These are phyloP conservation scores for Backusella australiensis DNA, from an alignment of 192 early-diverging fungal genomes.

Conservation along the genomic window DNA sequence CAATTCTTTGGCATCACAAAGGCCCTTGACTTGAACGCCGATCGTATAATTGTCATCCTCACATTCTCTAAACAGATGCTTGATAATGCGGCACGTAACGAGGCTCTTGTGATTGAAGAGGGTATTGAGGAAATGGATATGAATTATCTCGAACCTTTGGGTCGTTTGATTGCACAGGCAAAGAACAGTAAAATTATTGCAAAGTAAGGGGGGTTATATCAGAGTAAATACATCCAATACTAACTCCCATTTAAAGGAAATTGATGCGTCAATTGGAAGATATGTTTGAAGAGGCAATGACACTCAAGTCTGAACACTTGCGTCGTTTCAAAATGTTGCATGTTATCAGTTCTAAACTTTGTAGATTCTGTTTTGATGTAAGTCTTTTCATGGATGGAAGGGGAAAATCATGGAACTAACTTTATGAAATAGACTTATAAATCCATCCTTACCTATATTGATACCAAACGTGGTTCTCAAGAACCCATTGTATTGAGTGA, in stretches of 20 bases:
- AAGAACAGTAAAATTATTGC: constrained; percentile 56
- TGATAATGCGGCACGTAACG: constrained; percentile 26
- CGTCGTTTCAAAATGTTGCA: constrained; percentile 45
- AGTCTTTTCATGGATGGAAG: neutral
- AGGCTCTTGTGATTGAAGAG: constrained; percentile 26
- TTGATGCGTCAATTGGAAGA: constrained; percentile 65
- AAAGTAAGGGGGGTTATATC: constrained; percentile 26
- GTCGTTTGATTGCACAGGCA: constrained; percentile 38
- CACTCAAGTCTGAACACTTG: constrained; percentile 44
- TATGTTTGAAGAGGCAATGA: constrained; percentile 41
- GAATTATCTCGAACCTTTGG: constrained; percentile 44
- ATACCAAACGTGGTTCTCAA: constrained; percentile 43
- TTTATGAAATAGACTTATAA: constrained; percentile 23
- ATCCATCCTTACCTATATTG: constrained; percentile 38
- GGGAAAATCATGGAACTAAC: too few relatives aligned
- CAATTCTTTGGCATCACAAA: constrained; percentile 47
- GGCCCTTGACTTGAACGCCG: constrained; percentile 59
- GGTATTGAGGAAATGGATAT: constrained; percentile 38
- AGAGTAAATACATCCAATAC: neutral
- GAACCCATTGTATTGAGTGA: constrained; percentile 34
- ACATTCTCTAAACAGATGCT: constrained; percentile 40
- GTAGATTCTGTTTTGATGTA: constrained; percentile 47
- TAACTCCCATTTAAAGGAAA: constrained; percentile 41
- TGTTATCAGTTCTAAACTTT: constrained; percentile 43
- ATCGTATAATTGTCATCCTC: constrained; percentile 59